A percentile compares a stretch with the other conserved stretches of the same genome.
These are phyloP conservation scores for Monosporascus ibericus DNA, from an alignment of 2,329 filamentous ascomycete genomes.

Conservation along the genomic window DNA sequence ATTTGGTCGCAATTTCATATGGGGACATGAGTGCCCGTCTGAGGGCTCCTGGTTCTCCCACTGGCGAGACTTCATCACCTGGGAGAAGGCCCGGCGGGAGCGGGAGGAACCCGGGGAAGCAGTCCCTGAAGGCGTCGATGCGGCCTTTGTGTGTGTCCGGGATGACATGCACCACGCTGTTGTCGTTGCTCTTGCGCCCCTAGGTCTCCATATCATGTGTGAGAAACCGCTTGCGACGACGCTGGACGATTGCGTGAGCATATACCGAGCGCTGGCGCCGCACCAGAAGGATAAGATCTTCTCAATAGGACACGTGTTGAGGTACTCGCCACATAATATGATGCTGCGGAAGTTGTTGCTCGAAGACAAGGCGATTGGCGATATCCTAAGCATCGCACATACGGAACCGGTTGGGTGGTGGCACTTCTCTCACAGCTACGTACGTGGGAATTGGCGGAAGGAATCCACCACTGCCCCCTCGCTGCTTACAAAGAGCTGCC, in stretches of 20 bases:
- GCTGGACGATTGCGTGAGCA: conserved; percentile 69
- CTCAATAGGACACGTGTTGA: conserved; percentile 86
- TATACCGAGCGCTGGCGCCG: conserved; percentile 53
- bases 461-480: conserved; percentile 71
- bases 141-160: conserved; percentile 60
- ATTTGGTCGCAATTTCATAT: conserved; percentile 69
- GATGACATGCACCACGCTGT: conserved; percentile 87
- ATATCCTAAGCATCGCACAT: conserved; percentile 80
- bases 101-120: conserved; percentile 42
- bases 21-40: conserved; percentile 44
- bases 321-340: conserved; percentile 91
- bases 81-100: conserved; percentile 58
- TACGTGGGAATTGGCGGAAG: conserved; percentile 90
- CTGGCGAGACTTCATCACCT: conserved; percentile 72
- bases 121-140: conserved; percentile 53
- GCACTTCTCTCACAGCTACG: conserved; percentile 90
- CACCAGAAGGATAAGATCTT: conserved; percentile 51
- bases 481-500: conserved; percentile 89
- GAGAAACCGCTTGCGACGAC: conserved; percentile 89
- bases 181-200: conserved; percentile 63
- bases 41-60: conserved; percentile 64
- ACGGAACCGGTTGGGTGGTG: conserved; percentile 94
- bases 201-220: conserved; percentile 78
- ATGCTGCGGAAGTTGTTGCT: conserved; percentile 73
- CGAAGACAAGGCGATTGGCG: conserved; percentile 70